Conservation (phyloP, 345 rosid genomes). For the Lagerstroemia speciosa region DNA sequence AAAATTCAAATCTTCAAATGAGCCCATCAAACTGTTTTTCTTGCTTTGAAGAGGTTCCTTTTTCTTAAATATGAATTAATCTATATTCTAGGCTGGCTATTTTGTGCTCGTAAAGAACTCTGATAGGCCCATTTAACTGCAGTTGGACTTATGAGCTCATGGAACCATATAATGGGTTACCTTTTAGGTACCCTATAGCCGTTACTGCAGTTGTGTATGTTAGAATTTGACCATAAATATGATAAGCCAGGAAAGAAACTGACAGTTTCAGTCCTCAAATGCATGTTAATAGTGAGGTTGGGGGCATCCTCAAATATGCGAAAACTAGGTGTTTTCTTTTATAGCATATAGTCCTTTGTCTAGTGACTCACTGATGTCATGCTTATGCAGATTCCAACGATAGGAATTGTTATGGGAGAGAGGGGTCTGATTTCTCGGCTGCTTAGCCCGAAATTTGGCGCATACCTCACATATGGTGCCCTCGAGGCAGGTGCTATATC, state of each 20-base stretch:
- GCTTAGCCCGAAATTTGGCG: conserved; percentile 41
- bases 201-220: too few species aligned
- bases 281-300: background rate
- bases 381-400: conserved; percentile 27
- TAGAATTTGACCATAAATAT: too few species aligned
- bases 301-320: background rate
- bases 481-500: conserved; percentile 24
- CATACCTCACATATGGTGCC: conserved; percentile 42
- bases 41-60: background rate
- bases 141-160: background rate
- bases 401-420: conserved; percentile 47
- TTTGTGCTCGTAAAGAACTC: background rate
- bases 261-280: too few species aligned
- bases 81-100: background rate
- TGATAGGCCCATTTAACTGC: background rate
- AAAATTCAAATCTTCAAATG: background rate
- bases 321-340: background rate
- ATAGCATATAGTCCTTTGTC: background rate
- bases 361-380: background rate
- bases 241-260: too few species aligned
- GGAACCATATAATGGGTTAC: background rate
- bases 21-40: background rate
- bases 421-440: conserved; percentile 56
- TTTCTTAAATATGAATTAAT: too few species aligned
- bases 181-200: too few species aligned